These are phyloP conservation scores for Calocybe gambosa DNA, from an alignment of 1,284 basidiomycete genomes.

Conservation along the genomic window DNA sequence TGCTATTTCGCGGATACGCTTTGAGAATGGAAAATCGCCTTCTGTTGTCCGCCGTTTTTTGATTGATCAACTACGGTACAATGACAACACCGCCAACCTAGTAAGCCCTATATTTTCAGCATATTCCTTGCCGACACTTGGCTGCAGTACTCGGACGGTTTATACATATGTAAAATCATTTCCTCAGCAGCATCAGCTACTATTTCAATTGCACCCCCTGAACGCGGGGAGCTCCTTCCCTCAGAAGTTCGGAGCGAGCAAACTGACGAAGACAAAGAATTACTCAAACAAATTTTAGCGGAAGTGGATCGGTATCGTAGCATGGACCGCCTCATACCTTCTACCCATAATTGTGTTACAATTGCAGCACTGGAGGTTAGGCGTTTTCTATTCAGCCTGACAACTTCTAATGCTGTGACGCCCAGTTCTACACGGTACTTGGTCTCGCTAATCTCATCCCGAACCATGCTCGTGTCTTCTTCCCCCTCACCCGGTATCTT, in stretches of 20 bases:
- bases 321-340: slow-evolving; percentile 94
- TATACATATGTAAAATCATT: slow-evolving; percentile 87
- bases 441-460: slow-evolving; percentile 78
- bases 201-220: slow-evolving; percentile 67
- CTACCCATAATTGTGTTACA: slow-evolving; percentile 91
- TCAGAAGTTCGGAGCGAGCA: slow-evolving; percentile 60
- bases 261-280: slow-evolving; percentile 57
- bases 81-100: slow-evolving; percentile 90
- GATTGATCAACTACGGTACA: slow-evolving; percentile 86
- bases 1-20: slow-evolving; percentile 80
- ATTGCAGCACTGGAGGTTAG: slow-evolving; percentile 83
- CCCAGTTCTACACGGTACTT: slow-evolving; percentile 76
- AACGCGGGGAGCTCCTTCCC: slow-evolving; percentile 69
- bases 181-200: slow-evolving; percentile 76
- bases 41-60: slow-evolving; percentile 87
- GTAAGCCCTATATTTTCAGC: slow-evolving; percentile 40
- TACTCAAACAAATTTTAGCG: slow-evolving; percentile 66
- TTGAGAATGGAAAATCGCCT: slow-evolving; percentile 82
- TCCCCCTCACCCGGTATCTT: slow-evolving; percentile 81
- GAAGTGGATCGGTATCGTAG: slow-evolving; percentile 90
- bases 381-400: slow-evolving; percentile 7
- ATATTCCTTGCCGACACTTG: background rate
- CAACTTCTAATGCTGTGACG: slow-evolving; percentile 6
- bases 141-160: slow-evolving; percentile 80
- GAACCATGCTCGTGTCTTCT: slow-evolving; percentile 77